Evolutionary conservation across 1,139 yeast species (phyloP), one percentile per base, ranked within the genome.

Genomic region (Kodamaea anthophila): DNA sequence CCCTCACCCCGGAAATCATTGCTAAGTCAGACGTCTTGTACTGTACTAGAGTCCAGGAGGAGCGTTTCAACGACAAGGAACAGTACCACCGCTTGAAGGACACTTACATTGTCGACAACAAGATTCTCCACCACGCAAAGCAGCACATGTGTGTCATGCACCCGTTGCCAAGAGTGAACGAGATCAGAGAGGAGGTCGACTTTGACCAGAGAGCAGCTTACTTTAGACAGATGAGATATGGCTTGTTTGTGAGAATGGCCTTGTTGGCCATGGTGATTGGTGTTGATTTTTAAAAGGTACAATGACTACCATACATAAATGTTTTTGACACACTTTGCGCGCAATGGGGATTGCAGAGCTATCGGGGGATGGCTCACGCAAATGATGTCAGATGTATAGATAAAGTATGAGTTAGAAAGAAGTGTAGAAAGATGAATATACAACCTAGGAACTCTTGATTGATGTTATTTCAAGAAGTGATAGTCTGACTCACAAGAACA

Each of bases 141-240:
- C 87, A 86, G 60, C 96, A 91, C 64, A 91, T 91, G 98, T 87
- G 96, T 60, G 83, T 93, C 41, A 82, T 93, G 94, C 99, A 93
- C 59, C 99, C 99, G 58, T 75, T 93, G 50, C 99, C 99, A 56
- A 84, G 99, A 64, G 87, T 86, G 44, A 82, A 77, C 49, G 99
- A 93, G 66, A 88, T 93, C 47, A 82, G 85, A 52, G 97, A 87
- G 64, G 98, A 93, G 66, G 97, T 93, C 49, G 99, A 93, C 61
- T 91, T 88, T 53, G 99, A 93, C 61, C 96, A 88, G 61, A 83
- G 98, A 61, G 97, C 98, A 43, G 97, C 97, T 38, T 91, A 91
- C 69, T 91, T 91, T 71, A 84, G 98, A 76, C 97, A 88, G 70
- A 91, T 91, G 97, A 82, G 93, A 62, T 91, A 91, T 55, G 99